These are phyloP conservation scores for Candida taoyuanica DNA, from an alignment of 805 yeast genomes.

Conservation along the genomic window DNA sequence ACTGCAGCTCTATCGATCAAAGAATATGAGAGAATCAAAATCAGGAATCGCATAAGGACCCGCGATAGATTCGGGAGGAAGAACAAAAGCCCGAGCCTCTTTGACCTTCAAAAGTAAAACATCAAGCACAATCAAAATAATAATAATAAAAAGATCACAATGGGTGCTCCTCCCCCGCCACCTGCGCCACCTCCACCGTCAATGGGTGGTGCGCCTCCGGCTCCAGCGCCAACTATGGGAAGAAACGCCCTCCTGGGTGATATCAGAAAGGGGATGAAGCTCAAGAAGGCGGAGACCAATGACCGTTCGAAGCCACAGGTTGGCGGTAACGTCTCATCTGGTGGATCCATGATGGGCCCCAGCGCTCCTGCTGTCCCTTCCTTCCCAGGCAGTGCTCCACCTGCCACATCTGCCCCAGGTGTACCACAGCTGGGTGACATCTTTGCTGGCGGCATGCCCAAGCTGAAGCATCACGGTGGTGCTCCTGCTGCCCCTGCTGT, in stretches of 20 bases:
- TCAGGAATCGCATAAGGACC: no score
- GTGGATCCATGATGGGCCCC: no score
- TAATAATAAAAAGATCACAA: no score
- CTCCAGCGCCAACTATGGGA: slow-evolving; percentile 38
- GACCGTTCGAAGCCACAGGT: slow-evolving; percentile 61
- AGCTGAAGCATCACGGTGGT: slow-evolving; percentile 22
- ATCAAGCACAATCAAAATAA: no score
- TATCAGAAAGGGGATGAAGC: slow-evolving; percentile 63
- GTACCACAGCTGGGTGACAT: slow-evolving; percentile 23
- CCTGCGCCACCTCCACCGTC: slow-evolving; percentile 62
- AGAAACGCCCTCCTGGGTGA: slow-evolving; percentile 69
- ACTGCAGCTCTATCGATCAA: no score
- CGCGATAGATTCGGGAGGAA: no score
- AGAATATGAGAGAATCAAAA: no score
- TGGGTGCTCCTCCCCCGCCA: slow-evolving; percentile 52
- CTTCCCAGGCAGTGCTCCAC: slow-evolving; percentile 15
- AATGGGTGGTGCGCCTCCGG: slow-evolving; percentile 39
- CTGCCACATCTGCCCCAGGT: slow-evolving; percentile 18
- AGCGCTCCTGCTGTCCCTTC: slow-evolving; percentile 5
- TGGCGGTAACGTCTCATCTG: slow-evolving; percentile 31
- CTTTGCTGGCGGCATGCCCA: slow-evolving; percentile 26
- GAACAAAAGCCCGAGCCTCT: no score
- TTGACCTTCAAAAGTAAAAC: no score
- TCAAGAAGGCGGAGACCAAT: slow-evolving; percentile 61
- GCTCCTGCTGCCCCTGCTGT: slow-evolving; percentile 12